Percentiles rank a stretch among this genome's conserved stretches.
Evolutionary conservation across 2,329 filamentous ascomycete genomes (phyloP).

Genomic region (Zopfia rhizophila): DNA sequence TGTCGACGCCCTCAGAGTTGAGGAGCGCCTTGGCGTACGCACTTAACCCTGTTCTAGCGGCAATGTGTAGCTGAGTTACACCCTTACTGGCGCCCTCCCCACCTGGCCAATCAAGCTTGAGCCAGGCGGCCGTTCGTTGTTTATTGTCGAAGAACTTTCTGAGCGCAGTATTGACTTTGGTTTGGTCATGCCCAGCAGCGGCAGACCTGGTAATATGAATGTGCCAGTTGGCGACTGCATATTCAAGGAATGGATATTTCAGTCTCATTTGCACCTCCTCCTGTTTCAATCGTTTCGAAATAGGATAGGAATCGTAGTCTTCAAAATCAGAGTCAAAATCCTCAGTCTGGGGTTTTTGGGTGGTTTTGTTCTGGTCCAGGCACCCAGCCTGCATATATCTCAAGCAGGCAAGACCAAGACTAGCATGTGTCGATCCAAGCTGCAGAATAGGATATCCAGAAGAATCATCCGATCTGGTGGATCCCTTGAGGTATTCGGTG

Average conservation of each 20-base stretch:
- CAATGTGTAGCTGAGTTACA: constrained; percentile 20
- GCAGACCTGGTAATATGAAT: constrained; percentile 16
- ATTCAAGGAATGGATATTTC: constrained; percentile 17
- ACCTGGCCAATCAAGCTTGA: constrained; percentile 13
- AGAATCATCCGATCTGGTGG: constrained; percentile 7
- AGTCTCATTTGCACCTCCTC: constrained; percentile 3
- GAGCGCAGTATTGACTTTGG: constrained; percentile 11
- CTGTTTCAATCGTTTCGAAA: not conserved
- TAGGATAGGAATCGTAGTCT: not conserved
- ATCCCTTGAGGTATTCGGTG: constrained; percentile 55
- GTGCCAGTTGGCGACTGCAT: constrained; percentile 22
- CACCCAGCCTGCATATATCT: constrained; percentile 24
- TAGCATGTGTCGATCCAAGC: constrained; percentile 15
- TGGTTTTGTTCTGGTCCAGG: constrained; percentile 8
- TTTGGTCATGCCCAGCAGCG: constrained; percentile 4
- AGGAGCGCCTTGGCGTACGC: constrained; percentile 7
- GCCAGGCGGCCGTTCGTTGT: constrained; percentile 9
- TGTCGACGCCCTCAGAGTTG: not conserved
- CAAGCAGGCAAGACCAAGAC: constrained; percentile 24
- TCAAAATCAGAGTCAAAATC: not conserved
- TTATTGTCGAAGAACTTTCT: constrained; percentile 11
- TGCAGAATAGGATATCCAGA: constrained; percentile 18
- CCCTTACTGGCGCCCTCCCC: constrained; percentile 1
- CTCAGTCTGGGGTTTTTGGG: not conserved
- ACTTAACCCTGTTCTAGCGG: constrained; percentile 13